Percentiles rank a stretch among this genome's conserved stretches.
phyloP scores from a whole-genome alignment of 75 land plant genomes.

The Sequoiadendron giganteum region DNA sequence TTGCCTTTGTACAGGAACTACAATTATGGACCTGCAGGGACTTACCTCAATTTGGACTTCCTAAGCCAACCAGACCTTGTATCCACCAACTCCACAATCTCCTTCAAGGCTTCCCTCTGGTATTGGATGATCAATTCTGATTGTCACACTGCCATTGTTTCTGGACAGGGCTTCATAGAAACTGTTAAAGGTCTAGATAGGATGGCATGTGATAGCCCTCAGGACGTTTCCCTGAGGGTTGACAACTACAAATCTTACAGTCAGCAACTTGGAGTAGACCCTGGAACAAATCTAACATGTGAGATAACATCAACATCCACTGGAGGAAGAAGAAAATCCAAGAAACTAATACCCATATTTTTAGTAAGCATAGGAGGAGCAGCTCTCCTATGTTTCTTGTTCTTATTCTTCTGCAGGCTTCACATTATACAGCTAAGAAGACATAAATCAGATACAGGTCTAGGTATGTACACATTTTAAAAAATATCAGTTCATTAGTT shows the following conservation, averaged over 20 bases:
- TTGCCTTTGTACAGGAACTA: conserved; percentile 26
- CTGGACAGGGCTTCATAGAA: neutral
- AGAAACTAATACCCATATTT: neutral
- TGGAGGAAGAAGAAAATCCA: neutral
- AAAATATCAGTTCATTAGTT: neutral
- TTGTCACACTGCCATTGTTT: neutral
- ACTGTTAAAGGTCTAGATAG: neutral
- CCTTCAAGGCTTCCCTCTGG: conserved; percentile 71
- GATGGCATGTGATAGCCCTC: neutral
- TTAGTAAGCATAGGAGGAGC: conserved; percentile 3
- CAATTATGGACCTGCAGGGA: conserved; percentile 60
- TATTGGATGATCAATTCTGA: conserved; percentile 50
- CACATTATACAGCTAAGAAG: neutral
- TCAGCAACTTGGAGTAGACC: neutral
- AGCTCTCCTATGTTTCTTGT: neutral
- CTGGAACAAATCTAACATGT: neutral
- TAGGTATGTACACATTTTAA: neutral
- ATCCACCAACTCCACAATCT: conserved; percentile 30
- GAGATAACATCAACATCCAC: neutral
- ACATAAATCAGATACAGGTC: neutral
- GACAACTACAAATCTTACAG: neutral
- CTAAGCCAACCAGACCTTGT: conserved; percentile 53
- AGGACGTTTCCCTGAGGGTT: neutral
- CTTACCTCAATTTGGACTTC: conserved; percentile 27
- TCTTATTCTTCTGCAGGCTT: neutral